Evolutionary conservation across 352 stramenopile genomes (phyloP).

Genomic region (Phytophthora fragariae): DNA sequence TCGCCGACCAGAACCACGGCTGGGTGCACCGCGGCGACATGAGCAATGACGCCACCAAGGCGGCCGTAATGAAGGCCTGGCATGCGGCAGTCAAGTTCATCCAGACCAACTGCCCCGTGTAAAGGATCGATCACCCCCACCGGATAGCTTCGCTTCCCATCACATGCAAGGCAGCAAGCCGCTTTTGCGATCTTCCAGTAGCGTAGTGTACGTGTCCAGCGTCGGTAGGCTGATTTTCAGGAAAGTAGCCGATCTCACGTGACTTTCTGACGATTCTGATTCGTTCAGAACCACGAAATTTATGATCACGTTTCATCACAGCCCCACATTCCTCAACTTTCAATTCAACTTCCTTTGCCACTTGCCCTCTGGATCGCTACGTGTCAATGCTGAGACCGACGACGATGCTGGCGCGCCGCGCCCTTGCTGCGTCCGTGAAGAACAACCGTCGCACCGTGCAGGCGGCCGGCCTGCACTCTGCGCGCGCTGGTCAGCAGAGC

Average conservation of each 20-base stretch:
- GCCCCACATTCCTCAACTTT: conserved; percentile 7
- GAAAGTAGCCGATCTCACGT: background rate
- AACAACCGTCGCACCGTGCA: conserved; percentile 15
- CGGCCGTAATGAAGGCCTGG: conserved; percentile 70
- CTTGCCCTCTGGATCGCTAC: background rate
- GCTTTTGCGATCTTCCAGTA: background rate
- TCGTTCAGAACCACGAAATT: background rate
- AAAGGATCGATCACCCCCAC: conserved; percentile 8
- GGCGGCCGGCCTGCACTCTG: conserved; percentile 7
- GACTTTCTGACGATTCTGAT: too few relatives aligned
- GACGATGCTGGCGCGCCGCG: conserved; percentile 20
- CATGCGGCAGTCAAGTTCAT: conserved; percentile 70
- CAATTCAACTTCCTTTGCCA: background rate
- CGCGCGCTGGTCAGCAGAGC: conserved; percentile 18
- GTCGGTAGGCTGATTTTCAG: background rate
- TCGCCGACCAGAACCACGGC: conserved; percentile 77
- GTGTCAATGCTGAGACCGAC: conserved; percentile 16
- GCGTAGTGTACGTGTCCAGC: background rate
- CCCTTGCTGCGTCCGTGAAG: background rate
- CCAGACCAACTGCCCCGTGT: conserved; percentile 58
- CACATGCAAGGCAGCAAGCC: background rate
- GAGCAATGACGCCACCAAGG: conserved; percentile 66
- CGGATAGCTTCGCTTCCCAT: background rate
- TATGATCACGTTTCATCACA: background rate
- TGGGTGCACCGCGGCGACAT: conserved; percentile 89